Percentiles rank a stretch among this genome's conserved stretches.
These are phyloP conservation scores for Calocybe cyanea DNA, from an alignment of 768 basidiomycete species.

Conservation along the genomic window DNA sequence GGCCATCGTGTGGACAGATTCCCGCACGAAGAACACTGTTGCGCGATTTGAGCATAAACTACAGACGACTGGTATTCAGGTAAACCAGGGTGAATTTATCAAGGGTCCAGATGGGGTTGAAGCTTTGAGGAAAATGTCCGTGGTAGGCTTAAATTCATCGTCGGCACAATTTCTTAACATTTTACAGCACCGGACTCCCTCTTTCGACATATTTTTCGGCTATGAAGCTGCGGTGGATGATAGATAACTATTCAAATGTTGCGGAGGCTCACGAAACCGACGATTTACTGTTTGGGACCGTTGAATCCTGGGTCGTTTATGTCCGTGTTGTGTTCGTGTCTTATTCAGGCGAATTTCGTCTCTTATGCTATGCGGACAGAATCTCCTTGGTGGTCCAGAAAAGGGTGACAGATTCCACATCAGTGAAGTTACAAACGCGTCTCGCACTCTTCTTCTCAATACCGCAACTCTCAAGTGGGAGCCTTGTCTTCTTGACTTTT, in stretches of 20 bases:
- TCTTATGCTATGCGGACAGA: slow-evolving; percentile 37
- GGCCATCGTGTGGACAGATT: slow-evolving; percentile 96
- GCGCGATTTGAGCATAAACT: slow-evolving; percentile 76
- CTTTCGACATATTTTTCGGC: slow-evolving; percentile 98
- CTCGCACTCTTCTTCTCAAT: slow-evolving; percentile 90
- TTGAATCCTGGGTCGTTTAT: slow-evolving; percentile 96
- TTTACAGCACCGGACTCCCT: slow-evolving; percentile 79
- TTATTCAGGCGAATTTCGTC: slow-evolving; percentile 5
- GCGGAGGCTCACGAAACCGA: slow-evolving; percentile 74
- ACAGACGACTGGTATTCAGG: slow-evolving; percentile 68
- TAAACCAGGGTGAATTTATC: slow-evolving; percentile 58
- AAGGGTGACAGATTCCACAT: slow-evolving; percentile 72
- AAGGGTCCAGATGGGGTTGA: slow-evolving; percentile 69
- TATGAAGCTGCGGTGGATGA: slow-evolving; percentile 96
- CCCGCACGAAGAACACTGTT: slow-evolving; percentile 84
- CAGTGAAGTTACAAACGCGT: slow-evolving; percentile 93
- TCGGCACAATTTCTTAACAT: slow-evolving; percentile 1
- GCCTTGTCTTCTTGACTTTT: slow-evolving; percentile 78
- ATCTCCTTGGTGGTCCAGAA: slow-evolving; percentile 71
- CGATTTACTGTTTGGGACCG: slow-evolving; percentile 86
- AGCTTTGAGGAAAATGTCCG: slow-evolving; percentile 65
- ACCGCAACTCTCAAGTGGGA: slow-evolving; percentile 82
- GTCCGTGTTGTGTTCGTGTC: slow-evolving; percentile 35
- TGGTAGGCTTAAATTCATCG: slow-evolving; percentile 8
- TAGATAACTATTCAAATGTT: slow-evolving; percentile 79